Percentiles rank a stretch among this genome's conserved stretches.
phyloP scores from a whole-genome alignment of 495 filamentous ascomycete genomes.

The Melanomma pulvis-pyrius region DNA sequence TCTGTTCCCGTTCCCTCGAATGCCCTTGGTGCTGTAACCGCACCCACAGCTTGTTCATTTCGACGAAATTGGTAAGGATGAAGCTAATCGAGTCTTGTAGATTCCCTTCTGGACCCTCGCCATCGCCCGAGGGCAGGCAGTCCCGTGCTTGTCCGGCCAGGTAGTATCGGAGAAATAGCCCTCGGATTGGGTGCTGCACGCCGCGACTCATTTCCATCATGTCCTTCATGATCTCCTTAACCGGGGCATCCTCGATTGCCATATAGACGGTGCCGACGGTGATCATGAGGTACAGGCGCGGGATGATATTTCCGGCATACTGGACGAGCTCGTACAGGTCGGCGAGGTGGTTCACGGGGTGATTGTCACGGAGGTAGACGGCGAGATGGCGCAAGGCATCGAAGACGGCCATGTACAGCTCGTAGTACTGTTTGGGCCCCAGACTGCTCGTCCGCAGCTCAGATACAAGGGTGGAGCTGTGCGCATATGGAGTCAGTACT shows the following conservation, averaged over 20 bases:
- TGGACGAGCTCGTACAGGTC: constrained; percentile 98
- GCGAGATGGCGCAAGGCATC: constrained; percentile 96
- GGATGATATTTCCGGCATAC: constrained; percentile 98
- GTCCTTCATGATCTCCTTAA: constrained; percentile 99
- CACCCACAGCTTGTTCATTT: constrained; percentile 99
- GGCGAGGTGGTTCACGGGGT: constrained; percentile 95
- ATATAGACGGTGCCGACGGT: constrained; percentile 99
- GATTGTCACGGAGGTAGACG: constrained; percentile 92
- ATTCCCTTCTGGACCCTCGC: constrained; percentile 95
- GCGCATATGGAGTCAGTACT: constrained; percentile 16
- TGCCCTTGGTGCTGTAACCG: constrained; percentile 96
- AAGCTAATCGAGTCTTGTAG: constrained; percentile 97
- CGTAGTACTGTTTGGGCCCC: constrained; percentile 98
- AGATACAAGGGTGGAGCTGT: constrained; percentile 92
- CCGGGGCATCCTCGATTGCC: constrained; percentile 95
- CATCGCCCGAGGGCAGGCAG: constrained; percentile 74
- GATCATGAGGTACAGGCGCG: constrained; percentile 96
- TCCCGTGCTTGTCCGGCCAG: constrained; percentile 92
- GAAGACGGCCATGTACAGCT: constrained; percentile 98
- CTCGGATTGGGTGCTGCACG: constrained; percentile 93
- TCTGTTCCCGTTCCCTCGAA: constrained; percentile 87
- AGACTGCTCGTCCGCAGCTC: constrained; percentile 94
- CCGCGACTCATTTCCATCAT: constrained; percentile 99
- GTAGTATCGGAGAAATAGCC: constrained; percentile 93
- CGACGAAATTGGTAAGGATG: constrained; percentile 96